phyloP scores from a whole-genome alignment of 768 basidiomycete species.

The Mycena vitilis region DNA sequence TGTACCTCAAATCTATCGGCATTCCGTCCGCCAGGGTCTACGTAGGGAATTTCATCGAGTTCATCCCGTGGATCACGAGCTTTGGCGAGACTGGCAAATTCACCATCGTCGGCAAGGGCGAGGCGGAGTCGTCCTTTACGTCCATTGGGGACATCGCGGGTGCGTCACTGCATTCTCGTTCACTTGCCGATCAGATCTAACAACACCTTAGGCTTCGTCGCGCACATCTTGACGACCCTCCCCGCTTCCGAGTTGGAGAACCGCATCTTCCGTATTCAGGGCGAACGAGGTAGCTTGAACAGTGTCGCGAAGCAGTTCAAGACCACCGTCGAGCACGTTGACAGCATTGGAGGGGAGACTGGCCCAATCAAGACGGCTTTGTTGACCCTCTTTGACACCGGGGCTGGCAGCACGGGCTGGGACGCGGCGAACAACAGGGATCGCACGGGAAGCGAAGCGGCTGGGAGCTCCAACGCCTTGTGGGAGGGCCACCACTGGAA shows the following conservation, averaged over 20 bases:
- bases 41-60: constrained; percentile 48
- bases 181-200: neutral
- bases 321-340: constrained; percentile 33
- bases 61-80: constrained; percentile 45
- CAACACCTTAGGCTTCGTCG: constrained; percentile 37
- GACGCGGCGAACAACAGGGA: constrained; percentile 19
- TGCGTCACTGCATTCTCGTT: neutral
- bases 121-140: constrained; percentile 43
- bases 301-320: constrained; percentile 42
- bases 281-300: constrained; percentile 45
- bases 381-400: constrained; percentile 19
- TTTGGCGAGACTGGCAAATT: constrained; percentile 44
- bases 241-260: constrained; percentile 42
- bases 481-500: constrained; percentile 40
- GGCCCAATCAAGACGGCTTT: constrained; percentile 17
- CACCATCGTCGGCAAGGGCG: constrained; percentile 46
- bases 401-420: constrained; percentile 37
- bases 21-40: constrained; percentile 46
- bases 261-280: constrained; percentile 49
- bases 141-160: constrained; percentile 49
- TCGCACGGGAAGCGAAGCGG: constrained; percentile 29
- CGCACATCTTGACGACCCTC: constrained; percentile 47
- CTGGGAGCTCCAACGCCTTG: constrained; percentile 37
- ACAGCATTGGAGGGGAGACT: constrained; percentile 21
- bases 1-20: constrained; percentile 43